phyloP scores from a whole-genome alignment of 1,139 yeast genomes.

The Debaryomyces subglobosus region DNA sequence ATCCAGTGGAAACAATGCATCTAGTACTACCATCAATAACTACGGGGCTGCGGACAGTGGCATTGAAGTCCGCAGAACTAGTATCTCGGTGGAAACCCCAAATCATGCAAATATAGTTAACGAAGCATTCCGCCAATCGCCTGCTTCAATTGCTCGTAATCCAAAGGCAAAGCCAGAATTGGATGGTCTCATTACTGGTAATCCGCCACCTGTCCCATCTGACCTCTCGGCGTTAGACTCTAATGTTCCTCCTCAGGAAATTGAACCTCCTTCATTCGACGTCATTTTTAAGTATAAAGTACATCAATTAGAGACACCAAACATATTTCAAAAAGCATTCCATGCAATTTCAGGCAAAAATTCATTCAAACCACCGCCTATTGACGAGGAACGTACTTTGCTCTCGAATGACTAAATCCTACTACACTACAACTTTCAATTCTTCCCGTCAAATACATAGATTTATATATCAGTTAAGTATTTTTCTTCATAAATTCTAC shows the following conservation, averaged over 20 bases:
- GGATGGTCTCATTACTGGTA: conserved; percentile 38
- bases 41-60: conserved; percentile 25
- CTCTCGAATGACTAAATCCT: conserved; percentile 2
- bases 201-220: conserved; percentile 23
- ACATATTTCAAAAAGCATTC: conserved; percentile 8
- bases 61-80: conserved; percentile 21
- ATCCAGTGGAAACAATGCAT: conserved; percentile 9
- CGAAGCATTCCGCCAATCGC: conserved; percentile 31
- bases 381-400: conserved; percentile 11
- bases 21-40: conserved; percentile 7
- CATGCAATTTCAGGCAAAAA: conserved; percentile 6
- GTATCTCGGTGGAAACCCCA: conserved; percentile 20
- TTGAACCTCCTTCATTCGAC: conserved; percentile 43
- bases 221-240: conserved; percentile 22
- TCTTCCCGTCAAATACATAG: background rate
- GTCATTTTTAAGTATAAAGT: conserved; percentile 34
- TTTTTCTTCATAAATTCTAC: background rate
- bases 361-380: background rate
- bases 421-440: background rate
- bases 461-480: background rate
- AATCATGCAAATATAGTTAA: conserved; percentile 13
- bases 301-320: conserved; percentile 20
- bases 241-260: conserved; percentile 35
- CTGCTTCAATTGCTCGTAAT: conserved; percentile 45
- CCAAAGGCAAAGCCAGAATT: conserved; percentile 37